A percentile compares a stretch with the other conserved stretches of the same genome.
Conservation (phyloP, 1,284 basidiomycete species). For the Laetiporus sulphureus region DNA sequence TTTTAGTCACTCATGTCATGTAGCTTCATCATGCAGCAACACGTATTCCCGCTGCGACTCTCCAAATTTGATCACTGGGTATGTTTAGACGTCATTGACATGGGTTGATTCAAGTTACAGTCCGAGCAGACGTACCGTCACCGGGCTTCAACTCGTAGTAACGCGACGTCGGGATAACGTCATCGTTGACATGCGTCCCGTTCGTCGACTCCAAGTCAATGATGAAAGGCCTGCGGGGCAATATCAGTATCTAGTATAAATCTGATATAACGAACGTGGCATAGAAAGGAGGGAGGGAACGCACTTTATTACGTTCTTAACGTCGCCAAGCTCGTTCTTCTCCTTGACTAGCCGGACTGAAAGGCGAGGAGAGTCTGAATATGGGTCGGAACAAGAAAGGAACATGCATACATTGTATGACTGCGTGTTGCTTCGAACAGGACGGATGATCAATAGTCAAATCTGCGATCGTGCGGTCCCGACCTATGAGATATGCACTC, state of each 20-base stretch:
- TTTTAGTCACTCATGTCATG: no score
- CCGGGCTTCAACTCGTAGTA: conserved; percentile 87
- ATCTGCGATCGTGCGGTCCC: conserved; percentile 85
- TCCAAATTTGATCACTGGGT: conserved; percentile 90
- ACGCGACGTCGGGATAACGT: conserved; percentile 77
- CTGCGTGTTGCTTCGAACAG: conserved; percentile 98
- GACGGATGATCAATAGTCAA: conserved; percentile 93
- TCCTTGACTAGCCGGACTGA: conserved; percentile 77
- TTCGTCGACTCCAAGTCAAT: conserved; percentile 98
- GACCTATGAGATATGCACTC: conserved; percentile 90
- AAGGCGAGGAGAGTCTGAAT: conserved; percentile 22
- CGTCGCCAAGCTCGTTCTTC: conserved; percentile 84
- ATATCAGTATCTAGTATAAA: conserved; percentile 7
- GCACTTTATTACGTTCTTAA: conserved; percentile 72
- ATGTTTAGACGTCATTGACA: conserved; percentile 1
- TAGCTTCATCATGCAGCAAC: conserved; percentile 74
- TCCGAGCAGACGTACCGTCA: conserved; percentile 59
- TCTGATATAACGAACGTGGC: background rate
- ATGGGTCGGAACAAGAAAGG: conserved; percentile 7
- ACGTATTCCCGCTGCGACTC: conserved; percentile 86
- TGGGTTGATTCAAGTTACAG: background rate
- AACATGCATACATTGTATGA: conserved; percentile 73
- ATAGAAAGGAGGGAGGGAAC: conserved; percentile 3
- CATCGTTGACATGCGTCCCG: conserved; percentile 86
- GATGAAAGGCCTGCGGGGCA: conserved; percentile 71